Evolutionary conservation across 495 filamentous ascomycete species (phyloP), one percentile per base, ranked within the genome.

Genomic region (Talaromyces thailandensis): DNA sequence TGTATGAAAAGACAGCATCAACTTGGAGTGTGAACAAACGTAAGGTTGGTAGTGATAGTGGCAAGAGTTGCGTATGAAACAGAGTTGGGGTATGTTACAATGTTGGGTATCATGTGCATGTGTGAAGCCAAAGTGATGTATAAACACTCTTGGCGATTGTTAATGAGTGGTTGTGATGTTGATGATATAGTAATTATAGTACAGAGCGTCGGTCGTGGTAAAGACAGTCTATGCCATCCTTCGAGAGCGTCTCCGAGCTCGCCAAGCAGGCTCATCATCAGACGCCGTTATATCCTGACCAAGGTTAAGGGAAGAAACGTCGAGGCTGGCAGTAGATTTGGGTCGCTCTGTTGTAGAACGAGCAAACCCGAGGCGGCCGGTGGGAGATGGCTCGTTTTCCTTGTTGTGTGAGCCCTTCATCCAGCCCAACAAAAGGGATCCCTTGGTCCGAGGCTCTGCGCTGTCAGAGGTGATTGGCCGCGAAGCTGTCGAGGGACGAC

Each of bases 351-450:
- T 31, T 7, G 56, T 32, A 24, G 45, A 29, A 37, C 53, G 40
- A 43, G 29, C 29, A 4, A 58, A 18, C 6, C 23, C 12, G 29
- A 32, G 16, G 25, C 31, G 21, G n/a, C 11, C 11, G 24, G 6
- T 18, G 45, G 28, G 43, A 11, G 37, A 66, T 25, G 64, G 59
- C 52, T 69, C 71, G 11, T 69, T 67, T 18, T 68, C 71, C 32
- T 75, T 69, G 0, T 68, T 70, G 57, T 70, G 64, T 23, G 73
- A 67, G 2, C 72, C 68, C 57, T 79, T 79, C 72, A 79, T 75
- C 76, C 76, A 79, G 37, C 75, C 69, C 45, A 78, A 72, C 25
- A 79, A 73, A 1, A 77, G 66, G 1, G 76, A 79, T 63, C 72
- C 73, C 50, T 72, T 74, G 14, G 75, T 69, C 52, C 76, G 77